Percentiles rank a stretch among this genome's conserved stretches.
Evolutionary conservation across 192 early-diverging fungal genomes (phyloP).

Genomic region (Umbelopsis isabellina): DNA sequence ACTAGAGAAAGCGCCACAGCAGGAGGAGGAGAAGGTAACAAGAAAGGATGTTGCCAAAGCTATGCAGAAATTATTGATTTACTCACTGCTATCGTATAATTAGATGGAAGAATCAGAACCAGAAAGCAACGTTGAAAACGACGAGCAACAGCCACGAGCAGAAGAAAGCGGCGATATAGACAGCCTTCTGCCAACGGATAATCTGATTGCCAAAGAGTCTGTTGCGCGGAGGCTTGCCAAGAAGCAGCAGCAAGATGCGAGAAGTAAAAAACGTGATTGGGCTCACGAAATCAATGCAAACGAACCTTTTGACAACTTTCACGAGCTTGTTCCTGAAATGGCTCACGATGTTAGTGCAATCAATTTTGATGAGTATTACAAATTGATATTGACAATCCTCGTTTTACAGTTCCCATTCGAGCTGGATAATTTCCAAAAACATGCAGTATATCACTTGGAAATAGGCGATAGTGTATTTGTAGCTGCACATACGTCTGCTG

Average conservation of each 20-base stretch:
- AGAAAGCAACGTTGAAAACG: too few relatives aligned
- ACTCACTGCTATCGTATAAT: too few relatives aligned
- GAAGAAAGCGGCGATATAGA: too few relatives aligned
- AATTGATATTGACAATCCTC: not conserved
- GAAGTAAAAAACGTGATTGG: constrained; percentile 69
- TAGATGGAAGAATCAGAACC: too few relatives aligned
- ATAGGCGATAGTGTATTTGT: constrained; percentile 95
- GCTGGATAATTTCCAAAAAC: constrained; percentile 96
- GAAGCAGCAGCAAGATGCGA: not conserved
- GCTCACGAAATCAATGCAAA: constrained; percentile 92
- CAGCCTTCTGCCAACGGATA: not conserved
- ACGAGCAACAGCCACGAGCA: too few relatives aligned
- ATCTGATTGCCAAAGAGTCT: not conserved
- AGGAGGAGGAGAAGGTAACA: constrained; percentile 1
- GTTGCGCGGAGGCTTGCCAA: constrained; percentile 7
- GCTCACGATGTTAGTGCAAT: constrained; percentile 62
- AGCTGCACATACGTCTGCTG: constrained; percentile 97
- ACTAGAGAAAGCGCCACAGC: constrained; percentile 17
- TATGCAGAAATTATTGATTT: too few relatives aligned
- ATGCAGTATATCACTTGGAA: constrained; percentile 95
- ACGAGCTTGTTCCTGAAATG: constrained; percentile 87
- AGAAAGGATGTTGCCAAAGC: not conserved
- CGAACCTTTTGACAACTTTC: constrained; percentile 86
- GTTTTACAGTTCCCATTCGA: constrained; percentile 84
- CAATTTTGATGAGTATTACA: not conserved